phyloP scores from a whole-genome alignment of 2,329 filamentous ascomycete genomes.

The Diplodia intermedia region DNA sequence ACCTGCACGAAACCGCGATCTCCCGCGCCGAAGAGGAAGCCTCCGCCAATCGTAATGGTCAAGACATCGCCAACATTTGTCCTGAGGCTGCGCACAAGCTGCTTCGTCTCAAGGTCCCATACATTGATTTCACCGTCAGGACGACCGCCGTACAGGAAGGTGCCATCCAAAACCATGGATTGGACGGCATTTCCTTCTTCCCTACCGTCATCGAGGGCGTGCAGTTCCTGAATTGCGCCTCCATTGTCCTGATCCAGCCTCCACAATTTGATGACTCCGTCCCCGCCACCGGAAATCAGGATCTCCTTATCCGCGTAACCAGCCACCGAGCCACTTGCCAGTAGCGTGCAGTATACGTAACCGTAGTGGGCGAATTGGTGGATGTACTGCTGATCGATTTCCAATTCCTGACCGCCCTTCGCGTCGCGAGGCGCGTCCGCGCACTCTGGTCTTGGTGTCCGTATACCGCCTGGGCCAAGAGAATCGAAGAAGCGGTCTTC shows the following conservation, averaged over 20 bases:
- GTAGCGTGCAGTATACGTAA: slow-evolving; percentile 94
- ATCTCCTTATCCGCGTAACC: slow-evolving; percentile 71
- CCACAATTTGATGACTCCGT: slow-evolving; percentile 97
- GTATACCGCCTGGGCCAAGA: slow-evolving; percentile 79
- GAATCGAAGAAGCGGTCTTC: slow-evolving; percentile 95
- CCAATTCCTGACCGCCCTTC: slow-evolving; percentile 70
- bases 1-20: slow-evolving; percentile 74
- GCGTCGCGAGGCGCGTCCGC: slow-evolving; percentile 56
- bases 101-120: slow-evolving; percentile 95
- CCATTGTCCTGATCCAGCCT: slow-evolving; percentile 66
- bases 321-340: slow-evolving; percentile 73
- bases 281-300: slow-evolving; percentile 87
- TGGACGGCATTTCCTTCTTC: slow-evolving; percentile 69
- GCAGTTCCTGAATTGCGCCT: slow-evolving; percentile 73
- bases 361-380: slow-evolving; percentile 92
- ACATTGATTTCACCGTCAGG: slow-evolving; percentile 88
- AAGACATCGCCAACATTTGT: slow-evolving; percentile 83
- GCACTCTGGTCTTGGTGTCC: slow-evolving; percentile 74
- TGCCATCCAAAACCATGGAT: slow-evolving; percentile 84
- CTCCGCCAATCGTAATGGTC: slow-evolving; percentile 83
- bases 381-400: slow-evolving; percentile 82
- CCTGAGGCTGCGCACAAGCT: slow-evolving; percentile 86
- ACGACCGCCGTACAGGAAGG: slow-evolving; percentile 90
- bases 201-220: slow-evolving; percentile 66
- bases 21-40: slow-evolving; percentile 85